Percentiles rank a stretch among this genome's conserved stretches.
These are phyloP conservation scores for Prunella vulgaris DNA, from an alignment of 257 asterid genomes.

Conservation along the genomic window DNA sequence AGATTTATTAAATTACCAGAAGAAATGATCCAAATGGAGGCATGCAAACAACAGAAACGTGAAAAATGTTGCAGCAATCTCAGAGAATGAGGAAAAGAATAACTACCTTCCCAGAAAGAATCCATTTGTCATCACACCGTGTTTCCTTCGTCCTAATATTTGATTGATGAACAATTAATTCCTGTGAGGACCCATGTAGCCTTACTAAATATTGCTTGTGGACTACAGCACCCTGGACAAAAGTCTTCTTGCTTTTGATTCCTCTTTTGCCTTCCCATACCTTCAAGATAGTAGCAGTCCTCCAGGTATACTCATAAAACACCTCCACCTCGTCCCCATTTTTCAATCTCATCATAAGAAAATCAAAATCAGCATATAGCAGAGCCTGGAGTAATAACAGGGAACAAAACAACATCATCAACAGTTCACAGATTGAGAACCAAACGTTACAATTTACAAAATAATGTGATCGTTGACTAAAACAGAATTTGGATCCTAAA, in stretches of 20 bases:
- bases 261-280: conserved; percentile 29
- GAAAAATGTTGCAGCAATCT: not conserved
- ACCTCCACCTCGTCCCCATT: conserved; percentile 74
- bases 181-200: conserved; percentile 52
- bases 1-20: not conserved
- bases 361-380: conserved; percentile 17
- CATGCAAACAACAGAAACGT: not conserved
- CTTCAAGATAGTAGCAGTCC: conserved; percentile 50
- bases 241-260: conserved; percentile 19
- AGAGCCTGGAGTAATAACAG: conserved; percentile 34
- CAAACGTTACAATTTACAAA: not conserved
- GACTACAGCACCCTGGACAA: conserved; percentile 11
- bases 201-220: conserved; percentile 44
- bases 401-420: not conserved
- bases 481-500: conserved; percentile 9
- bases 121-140: conserved; percentile 65
- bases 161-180: conserved; percentile 37
- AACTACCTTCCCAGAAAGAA: conserved; percentile 50
- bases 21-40: not conserved
- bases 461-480: not conserved
- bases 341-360: conserved; percentile 47
- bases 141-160: conserved; percentile 52
- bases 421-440: not conserved
- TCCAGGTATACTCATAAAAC: conserved; percentile 60
- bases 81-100: conserved; percentile 5